These are phyloP conservation scores for Apiospora pterosperma DNA, from an alignment of 2,329 filamentous ascomycete genomes.

Conservation along the genomic window DNA sequence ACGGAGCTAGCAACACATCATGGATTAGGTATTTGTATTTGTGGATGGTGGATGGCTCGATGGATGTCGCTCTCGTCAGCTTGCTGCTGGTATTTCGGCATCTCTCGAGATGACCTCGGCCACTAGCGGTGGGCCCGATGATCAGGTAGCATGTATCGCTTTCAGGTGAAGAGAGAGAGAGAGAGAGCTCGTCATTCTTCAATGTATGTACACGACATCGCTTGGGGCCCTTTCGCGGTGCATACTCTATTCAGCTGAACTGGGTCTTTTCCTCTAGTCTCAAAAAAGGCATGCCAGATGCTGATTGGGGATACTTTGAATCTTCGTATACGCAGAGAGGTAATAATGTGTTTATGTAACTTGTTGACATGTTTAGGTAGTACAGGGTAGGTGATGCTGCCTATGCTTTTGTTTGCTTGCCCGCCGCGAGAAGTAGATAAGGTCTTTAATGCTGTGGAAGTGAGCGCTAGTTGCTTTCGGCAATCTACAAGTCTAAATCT, in stretches of 20 bases:
- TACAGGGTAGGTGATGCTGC: background rate
- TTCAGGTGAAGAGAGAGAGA: background rate
- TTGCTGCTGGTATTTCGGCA: conserved; percentile 4
- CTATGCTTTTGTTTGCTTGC: background rate
- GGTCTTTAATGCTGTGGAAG: background rate
- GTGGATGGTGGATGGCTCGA: background rate
- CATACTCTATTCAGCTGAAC: conserved; percentile 1
- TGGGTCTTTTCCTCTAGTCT: background rate
- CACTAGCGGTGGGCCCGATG: conserved; percentile 6
- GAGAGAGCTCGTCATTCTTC: background rate
- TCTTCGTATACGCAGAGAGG: background rate
- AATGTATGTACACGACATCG: background rate
- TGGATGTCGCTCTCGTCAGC: background rate
- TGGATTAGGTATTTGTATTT: background rate
- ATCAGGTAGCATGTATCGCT: conserved; percentile 1
- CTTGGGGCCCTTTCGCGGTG: conserved; percentile 1
- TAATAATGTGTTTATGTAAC: background rate
- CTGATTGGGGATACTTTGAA: background rate
- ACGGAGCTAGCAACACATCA: conserved; percentile 1
- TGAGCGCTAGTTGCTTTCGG: conserved; percentile 1
- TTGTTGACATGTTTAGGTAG: background rate
- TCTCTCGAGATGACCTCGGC: conserved; percentile 2
- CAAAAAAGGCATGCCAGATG: background rate
- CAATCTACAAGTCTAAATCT: conserved; percentile 1
- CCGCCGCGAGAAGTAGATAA: background rate